Evolutionary conservation across 192 early-diverging fungal species (phyloP).

Genomic region (Coemansia sp.): DNA sequence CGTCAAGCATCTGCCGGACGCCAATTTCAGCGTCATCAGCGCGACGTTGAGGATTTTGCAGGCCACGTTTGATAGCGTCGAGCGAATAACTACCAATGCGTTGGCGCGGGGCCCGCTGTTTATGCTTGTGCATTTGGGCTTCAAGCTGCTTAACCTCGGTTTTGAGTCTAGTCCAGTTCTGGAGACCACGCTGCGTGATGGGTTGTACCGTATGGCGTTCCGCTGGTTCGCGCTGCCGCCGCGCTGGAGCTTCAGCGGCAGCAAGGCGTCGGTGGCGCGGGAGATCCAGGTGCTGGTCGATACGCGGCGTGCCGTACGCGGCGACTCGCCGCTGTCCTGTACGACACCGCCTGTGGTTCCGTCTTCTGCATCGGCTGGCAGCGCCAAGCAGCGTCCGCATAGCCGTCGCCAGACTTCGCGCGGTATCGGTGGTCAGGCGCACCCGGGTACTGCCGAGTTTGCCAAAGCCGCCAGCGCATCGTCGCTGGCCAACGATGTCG

Average conservation of each 20-base stretch:
- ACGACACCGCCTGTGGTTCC: background rate
- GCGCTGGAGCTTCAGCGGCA: conserved; percentile 78
- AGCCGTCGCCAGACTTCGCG: conserved; percentile 22
- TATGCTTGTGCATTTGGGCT: conserved; percentile 70
- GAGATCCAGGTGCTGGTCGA: conserved; percentile 71
- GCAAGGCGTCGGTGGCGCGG: conserved; percentile 60
- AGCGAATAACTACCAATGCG: conserved; percentile 63
- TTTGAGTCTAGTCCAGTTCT: conserved; percentile 62
- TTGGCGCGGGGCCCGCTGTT: conserved; percentile 78
- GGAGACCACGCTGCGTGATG: conserved; percentile 64
- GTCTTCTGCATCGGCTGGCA: background rate
- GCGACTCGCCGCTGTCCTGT: conserved; percentile 65
- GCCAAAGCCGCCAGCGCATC: conserved; percentile 32
- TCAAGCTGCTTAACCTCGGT: conserved; percentile 71
- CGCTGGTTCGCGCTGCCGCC: conserved; percentile 82
- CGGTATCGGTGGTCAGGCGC: conserved; percentile 16
- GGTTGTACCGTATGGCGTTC: conserved; percentile 71
- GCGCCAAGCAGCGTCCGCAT: background rate
- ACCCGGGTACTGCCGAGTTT: conserved; percentile 7
- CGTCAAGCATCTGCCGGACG: conserved; percentile 64
- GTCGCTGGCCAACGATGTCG: conserved; percentile 26
- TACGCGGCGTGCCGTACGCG: conserved; percentile 59
- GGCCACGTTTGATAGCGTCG: conserved; percentile 61
- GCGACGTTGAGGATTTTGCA: conserved; percentile 80
- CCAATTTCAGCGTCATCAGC: conserved; percentile 71